phyloP scores from a whole-genome alignment of 169 alveolate species.

The Besnoitia besnoiti region DNA sequence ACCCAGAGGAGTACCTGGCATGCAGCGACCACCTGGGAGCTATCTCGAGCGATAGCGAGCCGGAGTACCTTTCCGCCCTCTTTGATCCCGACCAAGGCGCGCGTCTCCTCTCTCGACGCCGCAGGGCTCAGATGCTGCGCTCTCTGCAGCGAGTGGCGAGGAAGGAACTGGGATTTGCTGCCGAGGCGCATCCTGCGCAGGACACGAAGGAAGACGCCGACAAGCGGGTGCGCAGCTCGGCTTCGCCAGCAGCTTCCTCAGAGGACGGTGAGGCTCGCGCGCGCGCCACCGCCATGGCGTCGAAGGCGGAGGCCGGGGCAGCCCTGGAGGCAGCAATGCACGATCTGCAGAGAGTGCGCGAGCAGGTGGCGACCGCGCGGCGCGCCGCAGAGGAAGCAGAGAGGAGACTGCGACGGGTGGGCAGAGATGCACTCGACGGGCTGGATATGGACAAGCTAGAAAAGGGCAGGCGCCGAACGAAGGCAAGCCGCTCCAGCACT shows the following conservation, averaged over 20 bases:
- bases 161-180: neutral
- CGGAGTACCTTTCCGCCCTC: neutral
- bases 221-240: neutral
- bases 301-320: conserved; percentile 33
- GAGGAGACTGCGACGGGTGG: neutral
- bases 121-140: neutral
- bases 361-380: neutral
- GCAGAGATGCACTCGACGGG: neutral
- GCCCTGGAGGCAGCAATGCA: conserved; percentile 21
- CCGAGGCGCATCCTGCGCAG: neutral
- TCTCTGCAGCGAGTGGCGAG: neutral
- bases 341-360: neutral
- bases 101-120: neutral
- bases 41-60: conserved; percentile 13
- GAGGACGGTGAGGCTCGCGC: conserved; percentile 10
- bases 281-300: conserved; percentile 32
- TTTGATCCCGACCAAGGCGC: conserved; percentile 1
- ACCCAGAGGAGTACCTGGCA: neutral
- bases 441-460: conserved; percentile 10
- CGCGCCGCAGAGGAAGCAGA: conserved; percentile 27
- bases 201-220: neutral
- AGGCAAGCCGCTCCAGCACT: conserved; percentile 37
- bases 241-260: neutral
- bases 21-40: neutral
- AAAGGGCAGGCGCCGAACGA: conserved; percentile 35